Conservation (phyloP, 1,139 yeast genomes). For the Citeromyces siamensis region DNA sequence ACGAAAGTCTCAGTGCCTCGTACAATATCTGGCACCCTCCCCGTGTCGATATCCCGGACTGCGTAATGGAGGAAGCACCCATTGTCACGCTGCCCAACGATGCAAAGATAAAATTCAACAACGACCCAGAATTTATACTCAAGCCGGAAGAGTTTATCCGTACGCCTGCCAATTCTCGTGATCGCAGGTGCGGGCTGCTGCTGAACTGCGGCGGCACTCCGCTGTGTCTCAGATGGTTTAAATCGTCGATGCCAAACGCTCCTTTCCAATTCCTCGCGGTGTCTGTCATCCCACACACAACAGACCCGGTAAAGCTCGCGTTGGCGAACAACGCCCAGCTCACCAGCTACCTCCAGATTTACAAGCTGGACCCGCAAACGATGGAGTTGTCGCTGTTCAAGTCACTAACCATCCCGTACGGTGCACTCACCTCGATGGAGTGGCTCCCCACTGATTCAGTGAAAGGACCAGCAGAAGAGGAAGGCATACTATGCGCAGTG, state of each 20-base stretch:
- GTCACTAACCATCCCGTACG: constrained; percentile 32
- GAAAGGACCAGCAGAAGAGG: constrained; percentile 5
- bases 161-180: constrained; percentile 8
- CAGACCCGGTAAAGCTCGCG: constrained; percentile 14
- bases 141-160: neutral
- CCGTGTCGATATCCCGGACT: neutral
- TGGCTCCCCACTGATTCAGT: constrained; percentile 31
- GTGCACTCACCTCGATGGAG: constrained; percentile 37
- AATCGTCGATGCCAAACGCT: constrained; percentile 12
- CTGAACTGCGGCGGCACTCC: constrained; percentile 44
- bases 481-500: constrained; percentile 10
- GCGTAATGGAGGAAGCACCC: neutral
- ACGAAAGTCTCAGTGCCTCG: no score
- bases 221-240: constrained; percentile 43
- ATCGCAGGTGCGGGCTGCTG: constrained; percentile 32
- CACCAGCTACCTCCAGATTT: constrained; percentile 26
- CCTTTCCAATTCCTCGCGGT: constrained; percentile 14
- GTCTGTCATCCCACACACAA: constrained; percentile 10
- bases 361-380: constrained; percentile 24
- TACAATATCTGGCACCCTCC: constrained; percentile 1
- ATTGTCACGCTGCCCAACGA: neutral
- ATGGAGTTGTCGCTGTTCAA: constrained; percentile 18
- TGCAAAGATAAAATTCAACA: constrained; percentile 4
- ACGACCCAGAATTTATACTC: constrained; percentile 3
- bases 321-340: constrained; percentile 7